Conservation (phyloP, 345 rosid genomes). For the Eucalyptus guilfoylei region DNA sequence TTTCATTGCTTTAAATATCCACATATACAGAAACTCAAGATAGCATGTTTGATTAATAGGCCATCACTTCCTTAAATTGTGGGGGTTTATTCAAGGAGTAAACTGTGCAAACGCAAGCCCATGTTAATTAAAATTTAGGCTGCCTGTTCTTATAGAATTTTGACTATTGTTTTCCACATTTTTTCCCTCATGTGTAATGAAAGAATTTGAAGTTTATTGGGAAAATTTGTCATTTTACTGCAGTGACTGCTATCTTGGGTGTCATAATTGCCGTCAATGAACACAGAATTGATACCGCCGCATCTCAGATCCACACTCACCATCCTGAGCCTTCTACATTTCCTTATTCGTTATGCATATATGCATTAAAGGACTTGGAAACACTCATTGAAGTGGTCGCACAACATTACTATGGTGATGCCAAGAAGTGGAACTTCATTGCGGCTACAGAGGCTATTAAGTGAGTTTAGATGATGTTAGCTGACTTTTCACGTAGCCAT, state of each 20-base stretch:
- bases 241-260: constrained; percentile 79
- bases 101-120: not conserved
- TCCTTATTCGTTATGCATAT: too few relatives aligned
- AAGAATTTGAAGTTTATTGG: not conserved
- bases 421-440: too few relatives aligned
- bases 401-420: too few relatives aligned
- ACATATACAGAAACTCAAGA: not conserved
- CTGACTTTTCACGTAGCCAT: too few relatives aligned
- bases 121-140: not conserved
- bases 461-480: too few relatives aligned
- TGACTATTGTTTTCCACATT: not conserved
- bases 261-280: constrained; percentile 73
- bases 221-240: constrained; percentile 16
- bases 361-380: too few relatives aligned
- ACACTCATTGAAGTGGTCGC: too few relatives aligned
- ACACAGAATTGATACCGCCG: constrained; percentile 4
- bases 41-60: not conserved
- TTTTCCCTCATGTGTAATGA: not conserved
- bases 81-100: not conserved
- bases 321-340: too few relatives aligned
- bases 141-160: not conserved
- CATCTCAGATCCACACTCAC: too few relatives aligned
- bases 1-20: not conserved
- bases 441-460: too few relatives aligned
- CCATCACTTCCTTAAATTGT: not conserved